These are phyloP conservation scores for Cryptococcus sp. DNA, from an alignment of 1,284 basidiomycete species.

Conservation along the genomic window DNA sequence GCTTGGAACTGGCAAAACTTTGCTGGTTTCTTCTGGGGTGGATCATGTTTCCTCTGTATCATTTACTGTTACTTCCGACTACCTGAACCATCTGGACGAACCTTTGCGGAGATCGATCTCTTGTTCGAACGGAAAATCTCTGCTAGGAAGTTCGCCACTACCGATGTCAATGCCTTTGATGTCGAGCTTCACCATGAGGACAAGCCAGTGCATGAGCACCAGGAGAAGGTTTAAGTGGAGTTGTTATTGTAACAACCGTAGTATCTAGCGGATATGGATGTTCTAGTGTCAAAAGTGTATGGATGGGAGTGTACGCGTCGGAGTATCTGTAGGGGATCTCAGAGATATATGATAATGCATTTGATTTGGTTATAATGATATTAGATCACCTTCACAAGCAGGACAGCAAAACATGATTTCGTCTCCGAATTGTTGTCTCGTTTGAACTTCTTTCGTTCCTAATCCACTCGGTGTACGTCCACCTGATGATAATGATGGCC, in stretches of 20 bases:
- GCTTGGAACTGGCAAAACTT: conserved; percentile 49
- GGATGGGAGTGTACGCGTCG: no score
- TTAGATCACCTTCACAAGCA: conserved; percentile 44
- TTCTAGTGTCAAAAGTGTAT: no score
- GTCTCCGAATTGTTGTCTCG: conserved; percentile 42
- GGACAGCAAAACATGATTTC: conserved; percentile 48
- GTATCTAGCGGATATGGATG: no score
- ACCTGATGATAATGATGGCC: background rate
- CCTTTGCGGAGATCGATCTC: conserved; percentile 49
- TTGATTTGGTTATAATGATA: conserved; percentile 27
- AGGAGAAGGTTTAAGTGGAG: background rate
- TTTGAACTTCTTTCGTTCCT: background rate
- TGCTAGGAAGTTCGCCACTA: conserved; percentile 9
- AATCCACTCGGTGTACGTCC: background rate
- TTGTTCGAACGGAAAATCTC: conserved; percentile 45
- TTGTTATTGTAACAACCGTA: no score
- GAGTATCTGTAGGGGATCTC: no score
- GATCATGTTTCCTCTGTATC: conserved; percentile 38
- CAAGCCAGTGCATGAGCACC: background rate
- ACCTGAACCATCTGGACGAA: conserved; percentile 48
- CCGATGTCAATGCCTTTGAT: conserved; percentile 11
- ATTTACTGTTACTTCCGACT: conserved; percentile 45
- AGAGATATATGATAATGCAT: no score
- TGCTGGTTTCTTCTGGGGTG: conserved; percentile 35
- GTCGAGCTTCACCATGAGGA: conserved; percentile 7